These are phyloP conservation scores for Heimioporus sp. DNA, from an alignment of 768 basidiomycete species.

Conservation along the genomic window DNA sequence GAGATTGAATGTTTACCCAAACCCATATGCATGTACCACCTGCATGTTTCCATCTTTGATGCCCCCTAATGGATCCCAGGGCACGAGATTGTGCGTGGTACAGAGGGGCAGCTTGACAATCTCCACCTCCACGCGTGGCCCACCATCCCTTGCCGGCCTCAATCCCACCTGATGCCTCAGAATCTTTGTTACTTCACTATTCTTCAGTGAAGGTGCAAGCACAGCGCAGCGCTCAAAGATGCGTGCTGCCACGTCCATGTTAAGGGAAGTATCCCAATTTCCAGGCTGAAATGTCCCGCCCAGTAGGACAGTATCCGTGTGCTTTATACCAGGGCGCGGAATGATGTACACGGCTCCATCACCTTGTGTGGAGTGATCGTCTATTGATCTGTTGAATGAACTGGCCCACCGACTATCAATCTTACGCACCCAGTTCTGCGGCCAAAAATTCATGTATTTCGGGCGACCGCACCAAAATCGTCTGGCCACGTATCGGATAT, in stretches of 20 bases:
- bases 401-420: neutral
- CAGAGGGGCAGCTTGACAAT: conserved; percentile 34
- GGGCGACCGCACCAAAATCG: conserved; percentile 71
- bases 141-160: conserved; percentile 54
- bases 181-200: conserved; percentile 38
- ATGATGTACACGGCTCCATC: conserved; percentile 55
- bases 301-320: conserved; percentile 46
- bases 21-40: conserved; percentile 61
- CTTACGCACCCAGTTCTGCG: conserved; percentile 24
- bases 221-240: conserved; percentile 48
- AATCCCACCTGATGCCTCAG: conserved; percentile 57
- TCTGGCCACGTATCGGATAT: conserved; percentile 82
- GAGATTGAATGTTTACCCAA: conserved; percentile 40
- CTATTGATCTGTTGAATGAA: conserved; percentile 6
- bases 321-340: conserved; percentile 47
- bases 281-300: conserved; percentile 55
- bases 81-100: conserved; percentile 15
- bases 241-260: conserved; percentile 37
- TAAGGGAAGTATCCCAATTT: conserved; percentile 51
- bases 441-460: conserved; percentile 43
- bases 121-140: conserved; percentile 55
- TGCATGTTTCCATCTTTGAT: conserved; percentile 20
- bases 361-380: conserved; percentile 11
- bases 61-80: conserved; percentile 15
- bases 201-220: conserved; percentile 35